Percentiles rank a stretch among this genome's conserved stretches.
Evolutionary conservation across 1,284 basidiomycete genomes (phyloP).

Genomic region (Cryptococcus sp.): DNA sequence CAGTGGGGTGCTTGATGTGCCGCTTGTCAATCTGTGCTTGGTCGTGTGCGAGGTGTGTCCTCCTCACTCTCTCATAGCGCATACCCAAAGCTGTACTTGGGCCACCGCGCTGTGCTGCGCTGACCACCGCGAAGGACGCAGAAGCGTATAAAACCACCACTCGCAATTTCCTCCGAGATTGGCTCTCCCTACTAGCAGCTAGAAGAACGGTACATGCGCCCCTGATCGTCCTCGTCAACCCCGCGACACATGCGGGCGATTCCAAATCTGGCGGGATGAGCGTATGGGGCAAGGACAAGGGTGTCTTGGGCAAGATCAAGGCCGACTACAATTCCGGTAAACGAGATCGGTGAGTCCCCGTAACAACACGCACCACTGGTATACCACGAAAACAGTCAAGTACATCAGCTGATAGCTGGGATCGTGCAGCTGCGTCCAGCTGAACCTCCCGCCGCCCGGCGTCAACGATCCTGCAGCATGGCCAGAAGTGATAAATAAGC

Average conservation of each 20-base stretch:
- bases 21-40: constrained; percentile 81
- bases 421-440: constrained; percentile 69
- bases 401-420: constrained; percentile 27
- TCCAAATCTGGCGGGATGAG: constrained; percentile 5
- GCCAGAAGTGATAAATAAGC: constrained; percentile 83
- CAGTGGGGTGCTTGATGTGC: constrained; percentile 77
- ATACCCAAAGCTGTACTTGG: background rate
- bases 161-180: constrained; percentile 86
- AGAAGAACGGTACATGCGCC: constrained; percentile 78
- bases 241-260: constrained; percentile 24
- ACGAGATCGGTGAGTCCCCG: constrained; percentile 69
- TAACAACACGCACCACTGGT: background rate
- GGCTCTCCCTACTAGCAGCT: constrained; percentile 70
- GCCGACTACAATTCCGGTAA: constrained; percentile 91
- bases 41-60: constrained; percentile 77
- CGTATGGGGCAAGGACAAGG: constrained; percentile 39
- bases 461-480: constrained; percentile 71
- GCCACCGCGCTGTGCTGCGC: no score
- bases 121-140: constrained; percentile 63
- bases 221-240: constrained; percentile 79
- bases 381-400: no score
- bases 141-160: constrained; percentile 77
- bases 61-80: background rate
- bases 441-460: constrained; percentile 52
- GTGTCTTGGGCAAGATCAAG: constrained; percentile 84